Evolutionary conservation across 176 grass and related monocot species (phyloP).

Genomic region (Typha latifolia): DNA sequence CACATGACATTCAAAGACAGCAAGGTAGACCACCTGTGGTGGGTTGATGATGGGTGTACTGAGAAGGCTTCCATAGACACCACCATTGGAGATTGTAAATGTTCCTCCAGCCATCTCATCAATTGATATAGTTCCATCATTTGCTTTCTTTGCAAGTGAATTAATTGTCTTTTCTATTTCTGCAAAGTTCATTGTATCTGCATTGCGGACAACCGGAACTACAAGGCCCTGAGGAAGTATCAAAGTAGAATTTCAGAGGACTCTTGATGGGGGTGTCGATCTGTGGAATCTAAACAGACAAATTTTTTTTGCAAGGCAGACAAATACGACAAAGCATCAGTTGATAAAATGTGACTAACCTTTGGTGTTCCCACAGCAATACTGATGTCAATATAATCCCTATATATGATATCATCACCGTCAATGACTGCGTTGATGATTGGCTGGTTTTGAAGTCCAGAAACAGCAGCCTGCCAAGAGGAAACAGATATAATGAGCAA

Average conservation of each 20-base stretch:
- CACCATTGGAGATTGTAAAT: conserved; percentile 85
- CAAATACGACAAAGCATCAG: too few species aligned
- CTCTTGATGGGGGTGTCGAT: background rate
- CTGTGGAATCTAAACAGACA: too few species aligned
- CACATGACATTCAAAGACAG: too few species aligned
- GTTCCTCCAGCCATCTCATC: conserved; percentile 90
- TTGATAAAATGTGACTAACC: conserved; percentile 19
- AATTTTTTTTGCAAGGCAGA: too few species aligned
- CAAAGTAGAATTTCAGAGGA: background rate
- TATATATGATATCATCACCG: conserved; percentile 93
- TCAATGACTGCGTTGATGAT: conserved; percentile 94
- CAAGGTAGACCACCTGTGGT: conserved; percentile 37
- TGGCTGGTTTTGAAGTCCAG: conserved; percentile 87
- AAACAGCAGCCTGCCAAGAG: conserved; percentile 56
- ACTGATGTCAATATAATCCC: conserved; percentile 84
- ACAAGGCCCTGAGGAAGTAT: conserved; percentile 49
- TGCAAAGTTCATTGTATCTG: conserved; percentile 71
- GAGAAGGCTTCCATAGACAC: conserved; percentile 80
- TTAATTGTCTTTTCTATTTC: conserved; percentile 85
- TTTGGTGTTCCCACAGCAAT: conserved; percentile 95
- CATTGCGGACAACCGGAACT: conserved; percentile 68
- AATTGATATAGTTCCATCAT: conserved; percentile 68
- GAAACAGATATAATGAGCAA: too few species aligned
- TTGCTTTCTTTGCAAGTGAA: conserved; percentile 72
- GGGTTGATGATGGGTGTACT: conserved; percentile 89